Evolutionary conservation across 1,284 basidiomycete species (phyloP).

Genomic region (Ustilago lituana): DNA sequence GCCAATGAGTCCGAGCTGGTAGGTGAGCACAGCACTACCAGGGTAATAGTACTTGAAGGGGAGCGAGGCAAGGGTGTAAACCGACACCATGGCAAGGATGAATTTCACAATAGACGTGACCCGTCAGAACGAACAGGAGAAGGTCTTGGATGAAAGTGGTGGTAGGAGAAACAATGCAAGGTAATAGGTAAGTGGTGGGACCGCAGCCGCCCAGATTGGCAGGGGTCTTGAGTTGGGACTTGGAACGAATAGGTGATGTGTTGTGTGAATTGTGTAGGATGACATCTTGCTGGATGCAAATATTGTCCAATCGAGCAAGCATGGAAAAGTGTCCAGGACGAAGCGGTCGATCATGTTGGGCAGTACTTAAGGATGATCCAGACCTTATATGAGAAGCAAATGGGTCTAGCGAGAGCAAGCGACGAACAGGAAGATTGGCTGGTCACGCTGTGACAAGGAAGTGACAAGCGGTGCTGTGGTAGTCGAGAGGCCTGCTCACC

Average conservation of each 20-base stretch:
- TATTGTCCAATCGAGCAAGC: constrained; percentile 8
- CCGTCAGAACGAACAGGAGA: constrained; percentile 9
- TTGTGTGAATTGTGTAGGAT: constrained; percentile 19
- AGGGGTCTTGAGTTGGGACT: constrained; percentile 19
- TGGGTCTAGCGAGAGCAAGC: no score
- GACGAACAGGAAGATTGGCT: constrained; percentile 4
- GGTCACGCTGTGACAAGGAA: background rate
- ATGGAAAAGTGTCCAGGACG: constrained; percentile 5
- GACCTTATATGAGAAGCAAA: constrained; percentile 7
- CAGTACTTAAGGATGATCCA: background rate
- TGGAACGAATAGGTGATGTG: constrained; percentile 35
- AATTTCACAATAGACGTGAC: constrained; percentile 7
- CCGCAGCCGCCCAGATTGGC: constrained; percentile 38
- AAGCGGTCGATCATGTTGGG: constrained; percentile 7
- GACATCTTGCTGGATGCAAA: constrained; percentile 16
- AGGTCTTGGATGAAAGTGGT: constrained; percentile 25
- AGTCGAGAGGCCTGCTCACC: background rate
- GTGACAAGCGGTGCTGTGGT: constrained; percentile 2
- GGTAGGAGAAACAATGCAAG: constrained; percentile 39
- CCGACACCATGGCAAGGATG: constrained; percentile 21
- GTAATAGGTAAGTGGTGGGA: constrained; percentile 51
- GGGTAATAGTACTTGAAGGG: constrained; percentile 48
- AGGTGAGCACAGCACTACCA: constrained; percentile 45
- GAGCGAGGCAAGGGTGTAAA: constrained; percentile 37
- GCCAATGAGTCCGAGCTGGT: constrained; percentile 49